Evolutionary conservation across 2,329 filamentous ascomycete genomes (phyloP).

Genomic region (Cytospora piceae): DNA sequence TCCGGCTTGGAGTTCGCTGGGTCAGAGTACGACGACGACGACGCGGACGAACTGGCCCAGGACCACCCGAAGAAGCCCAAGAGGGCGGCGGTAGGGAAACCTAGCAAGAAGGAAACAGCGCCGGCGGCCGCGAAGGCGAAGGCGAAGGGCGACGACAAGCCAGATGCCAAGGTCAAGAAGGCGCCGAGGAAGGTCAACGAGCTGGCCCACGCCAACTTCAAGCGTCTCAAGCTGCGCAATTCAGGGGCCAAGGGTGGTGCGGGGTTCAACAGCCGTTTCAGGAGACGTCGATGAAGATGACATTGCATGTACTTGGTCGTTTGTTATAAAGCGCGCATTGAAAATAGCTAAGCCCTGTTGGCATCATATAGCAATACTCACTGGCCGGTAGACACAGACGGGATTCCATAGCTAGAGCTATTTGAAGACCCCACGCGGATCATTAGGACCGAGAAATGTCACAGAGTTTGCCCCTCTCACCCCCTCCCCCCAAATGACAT

Average conservation of each 20-base stretch:
- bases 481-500: no score
- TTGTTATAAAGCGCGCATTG: not conserved
- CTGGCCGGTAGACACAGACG: not conserved
- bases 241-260: slow-evolving; percentile 65
- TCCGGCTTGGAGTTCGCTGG: slow-evolving; percentile 48
- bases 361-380: not conserved
- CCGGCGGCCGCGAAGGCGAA: slow-evolving; percentile 36
- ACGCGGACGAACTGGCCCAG: slow-evolving; percentile 45
- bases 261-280: slow-evolving; percentile 60
- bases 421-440: not conserved
- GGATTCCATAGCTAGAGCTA: not conserved
- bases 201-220: slow-evolving; percentile 68
- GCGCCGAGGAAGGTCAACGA: slow-evolving; percentile 64
- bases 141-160: slow-evolving; percentile 31
- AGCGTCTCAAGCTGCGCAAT: slow-evolving; percentile 66
- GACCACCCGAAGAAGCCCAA: slow-evolving; percentile 8
- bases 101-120: slow-evolving; percentile 28
- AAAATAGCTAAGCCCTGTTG: not conserved
- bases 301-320: not conserved
- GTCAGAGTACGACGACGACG: slow-evolving; percentile 40
- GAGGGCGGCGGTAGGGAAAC: not conserved
- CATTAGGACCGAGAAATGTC: no score
- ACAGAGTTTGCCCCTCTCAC: no score
- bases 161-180: slow-evolving; percentile 51
- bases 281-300: slow-evolving; percentile 47